Base-by-base conservation (phyloP, 768 basidiomycete genomes). In the Royoungia palumana region DNA sequence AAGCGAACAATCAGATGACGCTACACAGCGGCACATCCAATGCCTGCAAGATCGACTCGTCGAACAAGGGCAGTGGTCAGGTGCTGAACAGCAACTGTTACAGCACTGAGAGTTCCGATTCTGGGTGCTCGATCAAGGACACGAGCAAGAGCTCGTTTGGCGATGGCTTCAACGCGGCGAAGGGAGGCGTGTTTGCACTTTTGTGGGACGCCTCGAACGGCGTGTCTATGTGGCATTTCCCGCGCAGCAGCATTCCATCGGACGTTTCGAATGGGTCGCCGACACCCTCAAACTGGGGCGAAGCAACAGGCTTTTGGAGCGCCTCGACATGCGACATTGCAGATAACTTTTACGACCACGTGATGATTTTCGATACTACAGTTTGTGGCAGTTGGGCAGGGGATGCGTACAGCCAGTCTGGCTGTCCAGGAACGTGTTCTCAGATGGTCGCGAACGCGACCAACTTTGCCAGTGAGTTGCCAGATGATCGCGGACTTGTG, bases 1-100 rank as follows among this genome's bases (percentile, higher is more conserved):
- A 78, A 58, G 47, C 67, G 3, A 66, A 70, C 20, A 88, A 90
- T 54, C 83, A 82, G 49, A 78, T 79, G 63, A 80, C 85, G 1
- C 70, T 88, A 9, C 87, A 89, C 64, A 82, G 79, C 10, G 69
- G 75, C 5, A 58, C 64, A 3, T 71, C 70, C 27, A 70, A 76
- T 1, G 1, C 61, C 67, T 46, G 68, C 44, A 55, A 40, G 21
- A 56, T 66, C 36, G 41, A 56, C 21, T 30, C 51, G 10, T 3
- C 62, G 51, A 55, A 48, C 49, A 10, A 37, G 44, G n/a, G 34
- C 20, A 5, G 53, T 3, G 68, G 69, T 8, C 54, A 51, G 0
- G 17, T 64, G n/a, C 43, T 67, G 27, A 48, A 39, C 28, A 17
- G 45, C 6, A 40, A 60, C 27, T 83, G 81, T 46, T 64, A 66